Evolutionary conservation across 345 rosid species (phyloP).

Genomic region (Brassica rapa): DNA sequence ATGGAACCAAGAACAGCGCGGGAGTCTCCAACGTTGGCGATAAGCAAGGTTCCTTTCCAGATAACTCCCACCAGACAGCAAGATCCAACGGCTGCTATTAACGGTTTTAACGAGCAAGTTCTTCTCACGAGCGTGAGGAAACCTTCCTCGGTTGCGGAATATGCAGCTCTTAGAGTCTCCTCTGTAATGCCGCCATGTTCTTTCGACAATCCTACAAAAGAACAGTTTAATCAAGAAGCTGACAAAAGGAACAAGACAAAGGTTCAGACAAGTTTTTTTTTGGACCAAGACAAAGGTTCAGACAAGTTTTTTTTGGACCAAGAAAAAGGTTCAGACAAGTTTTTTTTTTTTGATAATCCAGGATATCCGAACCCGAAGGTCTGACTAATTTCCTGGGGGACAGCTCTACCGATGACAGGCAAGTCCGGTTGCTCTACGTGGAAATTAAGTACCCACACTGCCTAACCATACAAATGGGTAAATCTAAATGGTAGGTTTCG

Average conservation of each 20-base stretch:
- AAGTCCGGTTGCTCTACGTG: too few relatives aligned
- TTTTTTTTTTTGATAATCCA: too few relatives aligned
- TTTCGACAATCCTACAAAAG: constrained; percentile 55
- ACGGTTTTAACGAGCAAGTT: constrained; percentile 64
- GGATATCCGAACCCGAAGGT: too few relatives aligned
- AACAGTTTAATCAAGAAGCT: constrained; percentile 24
- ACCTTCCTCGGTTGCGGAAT: constrained; percentile 84
- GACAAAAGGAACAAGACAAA: constrained; percentile 23
- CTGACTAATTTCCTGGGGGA: too few relatives aligned
- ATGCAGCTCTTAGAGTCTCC: constrained; percentile 66
- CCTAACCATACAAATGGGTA: too few relatives aligned
- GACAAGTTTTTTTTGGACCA: background rate
- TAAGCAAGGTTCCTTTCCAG: constrained; percentile 74
- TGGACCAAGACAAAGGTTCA: constrained; percentile 19
- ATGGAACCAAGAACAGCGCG: constrained; percentile 82
- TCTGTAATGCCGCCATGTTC: constrained; percentile 68
- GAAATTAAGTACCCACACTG: too few relatives aligned
- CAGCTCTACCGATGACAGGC: too few relatives aligned
- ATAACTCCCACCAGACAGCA: constrained; percentile 91
- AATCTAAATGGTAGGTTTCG: too few relatives aligned
- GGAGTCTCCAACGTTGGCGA: constrained; percentile 94
- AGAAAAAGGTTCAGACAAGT: constrained; percentile 3
- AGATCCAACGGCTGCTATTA: constrained; percentile 86
- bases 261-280: background rate
- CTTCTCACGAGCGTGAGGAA: constrained; percentile 86